Conservation (phyloP, 2,329 filamentous ascomycete species). For the Diaporthe helianthi region DNA sequence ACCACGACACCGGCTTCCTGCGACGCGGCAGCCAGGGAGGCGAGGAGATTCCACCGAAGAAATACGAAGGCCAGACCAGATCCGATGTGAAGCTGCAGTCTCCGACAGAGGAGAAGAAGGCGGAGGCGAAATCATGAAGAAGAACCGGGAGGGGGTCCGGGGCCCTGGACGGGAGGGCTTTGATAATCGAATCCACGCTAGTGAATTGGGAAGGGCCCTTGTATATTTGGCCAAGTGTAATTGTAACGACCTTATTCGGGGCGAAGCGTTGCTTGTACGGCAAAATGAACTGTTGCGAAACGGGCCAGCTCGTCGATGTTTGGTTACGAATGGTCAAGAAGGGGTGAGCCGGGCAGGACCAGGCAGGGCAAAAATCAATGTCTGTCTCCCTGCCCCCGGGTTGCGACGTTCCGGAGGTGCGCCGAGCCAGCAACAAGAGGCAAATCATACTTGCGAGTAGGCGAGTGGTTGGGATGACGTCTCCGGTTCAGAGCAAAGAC, state of each 20-base stretch:
- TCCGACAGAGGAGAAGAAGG: conserved; percentile 39
- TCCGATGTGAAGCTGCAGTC: conserved; percentile 47
- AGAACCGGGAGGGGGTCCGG: neutral
- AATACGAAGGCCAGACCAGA: conserved; percentile 50
- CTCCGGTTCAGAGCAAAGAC: conserved; percentile 20
- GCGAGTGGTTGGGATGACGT: neutral
- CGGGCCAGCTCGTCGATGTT: conserved; percentile 26
- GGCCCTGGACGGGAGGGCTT: neutral
- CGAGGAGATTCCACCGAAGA: conserved; percentile 41
- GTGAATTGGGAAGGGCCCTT: neutral
- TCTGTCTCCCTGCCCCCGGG: neutral
- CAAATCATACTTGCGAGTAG: neutral
- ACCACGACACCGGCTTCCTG: conserved; percentile 55
- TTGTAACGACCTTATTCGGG: conserved; percentile 32
- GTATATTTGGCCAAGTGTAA: conserved; percentile 30
- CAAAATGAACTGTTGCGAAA: conserved; percentile 25
- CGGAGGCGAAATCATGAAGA: conserved; percentile 34
- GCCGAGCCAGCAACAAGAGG: neutral
- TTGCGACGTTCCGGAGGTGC: neutral
- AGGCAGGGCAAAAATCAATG: neutral
- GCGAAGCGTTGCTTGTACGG: conserved; percentile 31
- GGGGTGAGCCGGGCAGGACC: neutral
- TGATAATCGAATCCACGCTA: conserved; percentile 1
- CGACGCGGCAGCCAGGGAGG: conserved; percentile 58
- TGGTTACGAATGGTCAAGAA: neutral